Base-by-base conservation (phyloP, 768 basidiomycete genomes). In the Boletus huronensis region DNA sequence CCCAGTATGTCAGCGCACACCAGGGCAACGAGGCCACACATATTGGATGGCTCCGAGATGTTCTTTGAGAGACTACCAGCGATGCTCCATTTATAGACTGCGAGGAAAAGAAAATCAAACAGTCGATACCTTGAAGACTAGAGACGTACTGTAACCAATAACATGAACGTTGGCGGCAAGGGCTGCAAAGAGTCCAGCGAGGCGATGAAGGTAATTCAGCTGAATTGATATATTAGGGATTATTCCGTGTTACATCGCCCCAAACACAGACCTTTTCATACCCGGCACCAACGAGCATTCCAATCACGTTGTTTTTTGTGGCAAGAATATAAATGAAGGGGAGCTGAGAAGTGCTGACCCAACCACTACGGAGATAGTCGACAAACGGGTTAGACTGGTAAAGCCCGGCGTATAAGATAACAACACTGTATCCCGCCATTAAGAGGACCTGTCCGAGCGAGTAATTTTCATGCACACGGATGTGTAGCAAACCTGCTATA, bases 161-260 rank as follows among this genome's bases (percentile, higher is more conserved):
- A 77, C 71, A 63, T 90, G 88, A 11, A 87, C 61, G 57, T 88
- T 82, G 13, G 74, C 74, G 3, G 79, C 78, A 19, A 87, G 49
- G 26, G 86, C 74, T 4, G 84, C 67, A 41, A 87, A 63, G 21
- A 75, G 68, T 1, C 87, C 90, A 10, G 77, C 72, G 61, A 84
- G 81, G 25, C 90, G 83, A 70, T 93, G 90, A 7, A 91, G 67
- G 65, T 79, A 90, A 69, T 92, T 90, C 42, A 91, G 71, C 85
- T 89, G 52, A 41, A 41, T 3, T 6, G 47, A 38, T 35, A 16
- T n/a, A 32, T 57, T 34, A 52, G 38, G 31, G 16, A 17, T 0
- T 5, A 13, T 3, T 29, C n/a, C 7, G 0, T 2, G 9, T 36
- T 2, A 36, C 26, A 2, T 5, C 6, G 5, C 41, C 5, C 6